Base-by-base conservation (phyloP, 129 eudicot genomes). In the Lonicera japonica region DNA sequence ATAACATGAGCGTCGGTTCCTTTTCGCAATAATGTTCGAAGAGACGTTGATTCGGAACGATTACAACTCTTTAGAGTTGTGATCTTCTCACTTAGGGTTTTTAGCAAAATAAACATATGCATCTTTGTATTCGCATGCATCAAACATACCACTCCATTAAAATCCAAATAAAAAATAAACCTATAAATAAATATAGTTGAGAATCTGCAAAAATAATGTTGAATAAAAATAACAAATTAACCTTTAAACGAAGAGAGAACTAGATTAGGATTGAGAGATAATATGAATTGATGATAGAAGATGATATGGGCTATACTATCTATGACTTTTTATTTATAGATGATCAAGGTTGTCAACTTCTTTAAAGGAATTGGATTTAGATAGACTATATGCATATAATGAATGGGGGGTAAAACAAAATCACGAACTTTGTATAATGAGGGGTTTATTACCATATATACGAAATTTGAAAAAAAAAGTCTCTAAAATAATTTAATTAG, bases 211-310 rank as follows among this genome's bases (percentile, higher is more conserved):
- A n/a, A 38, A 36, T 21, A 23, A 13, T 58, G 60, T 57, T 17
- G 51, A 40, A 51, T 20, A 16, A 50, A 54, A 40, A 17, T 61
- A 25, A 76, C 77, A 76, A 68, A 73, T 72, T 70, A 73, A 72
- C 2, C 14, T 41, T 15, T 41, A 15, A 41, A 8, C 1, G 14
- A 8, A 41, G 0, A 3, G 14, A 9, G 48, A 9, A 3, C 13
- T 8, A 41, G 48, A 41, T 41, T 0, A 41, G 48, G 48, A 41
- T 5, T 8, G 14, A 15, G 11, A 41, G 11, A 41, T 41, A 5
- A 41, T 11, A 41, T 8, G n/a, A 11, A 47, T 16, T 11, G 11
- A 40, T 40, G 8, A 11, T 40, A 40, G 46, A 11, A 40, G n/a
- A n/a, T n/a, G n/a, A n/a, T n/a, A n/a, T n/a, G n/a, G n/a, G n/a